A percentile compares a stretch with the other conserved stretches of the same genome.
Evolutionary conservation across 768 basidiomycete species (phyloP).

Genomic region (Tephrocybe sp.): DNA sequence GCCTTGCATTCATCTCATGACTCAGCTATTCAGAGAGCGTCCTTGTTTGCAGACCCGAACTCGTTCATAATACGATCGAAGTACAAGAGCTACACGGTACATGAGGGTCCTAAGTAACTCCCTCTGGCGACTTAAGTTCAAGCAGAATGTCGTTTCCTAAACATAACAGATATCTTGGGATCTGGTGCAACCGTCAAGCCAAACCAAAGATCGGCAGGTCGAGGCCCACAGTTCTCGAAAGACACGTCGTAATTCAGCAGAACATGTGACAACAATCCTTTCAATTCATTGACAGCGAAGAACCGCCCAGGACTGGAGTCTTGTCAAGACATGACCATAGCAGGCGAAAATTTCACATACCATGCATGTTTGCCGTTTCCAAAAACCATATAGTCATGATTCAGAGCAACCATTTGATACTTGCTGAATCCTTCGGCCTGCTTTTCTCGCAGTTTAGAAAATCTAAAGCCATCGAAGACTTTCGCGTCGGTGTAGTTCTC

Average conservation of each 20-base stretch:
- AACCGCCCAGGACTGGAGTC: constrained; percentile 38
- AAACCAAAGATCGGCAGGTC: constrained; percentile 15
- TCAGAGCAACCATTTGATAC: constrained; percentile 26
- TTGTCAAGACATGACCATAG: neutral
- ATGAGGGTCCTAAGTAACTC: too few species aligned
- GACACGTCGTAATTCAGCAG: constrained; percentile 40
- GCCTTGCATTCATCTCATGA: too few species aligned
- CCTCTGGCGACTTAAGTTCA: too few species aligned
- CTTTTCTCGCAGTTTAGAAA: constrained; percentile 26
- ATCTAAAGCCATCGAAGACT: constrained; percentile 40
- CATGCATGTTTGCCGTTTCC: constrained; percentile 27
- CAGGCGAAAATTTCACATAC: neutral
- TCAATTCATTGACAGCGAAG: constrained; percentile 43
- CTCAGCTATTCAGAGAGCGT: too few species aligned
- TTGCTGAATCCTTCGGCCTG: constrained; percentile 20
- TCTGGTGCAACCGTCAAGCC: constrained; percentile 24
- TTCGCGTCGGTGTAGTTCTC: constrained; percentile 13
- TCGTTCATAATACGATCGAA: too few species aligned
- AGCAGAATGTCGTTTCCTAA: constrained; percentile 26
- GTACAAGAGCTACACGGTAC: too few species aligned
- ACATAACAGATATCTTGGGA: constrained; percentile 32
- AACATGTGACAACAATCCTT: constrained; percentile 38
- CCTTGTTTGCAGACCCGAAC: too few species aligned
- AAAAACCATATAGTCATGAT: constrained; percentile 24
- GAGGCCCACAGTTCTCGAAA: constrained; percentile 22